Conservation (phyloP, 2,329 filamentous ascomycete species). For the Tolypocladium amazonense region DNA sequence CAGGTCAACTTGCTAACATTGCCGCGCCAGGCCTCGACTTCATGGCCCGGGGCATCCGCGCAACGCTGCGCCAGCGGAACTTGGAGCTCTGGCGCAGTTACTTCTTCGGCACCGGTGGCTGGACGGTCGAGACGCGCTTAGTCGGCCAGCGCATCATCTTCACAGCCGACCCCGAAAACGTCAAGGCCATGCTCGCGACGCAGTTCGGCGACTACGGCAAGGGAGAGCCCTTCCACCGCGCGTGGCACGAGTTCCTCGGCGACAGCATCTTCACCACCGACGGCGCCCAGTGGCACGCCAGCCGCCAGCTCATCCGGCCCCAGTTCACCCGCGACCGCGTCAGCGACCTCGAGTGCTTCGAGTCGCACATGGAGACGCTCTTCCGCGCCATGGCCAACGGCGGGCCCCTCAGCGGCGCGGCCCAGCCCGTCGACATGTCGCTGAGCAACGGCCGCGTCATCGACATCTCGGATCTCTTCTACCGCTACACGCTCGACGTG, state of each 20-base stretch:
- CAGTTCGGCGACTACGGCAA: slow-evolving; percentile 82
- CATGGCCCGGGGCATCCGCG: slow-evolving; percentile 42
- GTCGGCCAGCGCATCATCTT: slow-evolving; percentile 53
- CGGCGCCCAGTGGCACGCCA: slow-evolving; percentile 66
- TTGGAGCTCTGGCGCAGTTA: slow-evolving; percentile 49
- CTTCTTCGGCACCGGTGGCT: slow-evolving; percentile 32
- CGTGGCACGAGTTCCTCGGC: slow-evolving; percentile 68
- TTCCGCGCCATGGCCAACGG: slow-evolving; percentile 55
- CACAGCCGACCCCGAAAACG: slow-evolving; percentile 77
- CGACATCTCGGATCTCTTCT: slow-evolving; percentile 69
- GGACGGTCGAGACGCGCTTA: slow-evolving; percentile 50
- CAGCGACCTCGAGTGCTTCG: slow-evolving; percentile 71
- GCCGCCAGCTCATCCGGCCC: slow-evolving; percentile 71
- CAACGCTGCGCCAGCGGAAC: slow-evolving; percentile 42
- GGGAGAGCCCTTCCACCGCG: slow-evolving; percentile 60
- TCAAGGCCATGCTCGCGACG: slow-evolving; percentile 77
- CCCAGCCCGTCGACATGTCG: slow-evolving; percentile 53
- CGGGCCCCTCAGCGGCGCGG: slow-evolving; percentile 44
- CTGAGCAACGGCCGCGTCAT: slow-evolving; percentile 50
- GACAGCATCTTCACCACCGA: slow-evolving; percentile 73
- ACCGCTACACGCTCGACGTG: slow-evolving; percentile 75
- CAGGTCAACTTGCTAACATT: background rate
- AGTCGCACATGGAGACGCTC: slow-evolving; percentile 65
- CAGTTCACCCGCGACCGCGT: slow-evolving; percentile 82
- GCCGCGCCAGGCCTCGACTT: slow-evolving; percentile 47